A percentile compares a stretch with the other conserved stretches of the same genome.
phyloP scores from a whole-genome alignment of 768 basidiomycete species.

The Gloeophyllum trabeum region DNA sequence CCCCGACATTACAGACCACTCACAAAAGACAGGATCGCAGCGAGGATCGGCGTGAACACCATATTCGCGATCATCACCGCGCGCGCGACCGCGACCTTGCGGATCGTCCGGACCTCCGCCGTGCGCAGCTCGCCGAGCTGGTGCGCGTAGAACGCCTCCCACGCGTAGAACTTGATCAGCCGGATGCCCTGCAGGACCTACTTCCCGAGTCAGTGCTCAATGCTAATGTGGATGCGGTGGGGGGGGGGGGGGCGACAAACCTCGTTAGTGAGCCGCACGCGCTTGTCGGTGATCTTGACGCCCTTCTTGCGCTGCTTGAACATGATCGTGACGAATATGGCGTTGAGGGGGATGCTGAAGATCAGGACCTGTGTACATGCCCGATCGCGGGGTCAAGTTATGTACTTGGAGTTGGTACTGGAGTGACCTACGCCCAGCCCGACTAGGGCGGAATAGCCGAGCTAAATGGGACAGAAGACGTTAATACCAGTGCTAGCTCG shows the following conservation, averaged over 20 bases:
- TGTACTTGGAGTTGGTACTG: no score
- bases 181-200: constrained; percentile 57
- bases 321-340: constrained; percentile 38
- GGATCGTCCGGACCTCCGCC: constrained; percentile 24
- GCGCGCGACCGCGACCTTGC: constrained; percentile 21
- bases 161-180: constrained; percentile 53
- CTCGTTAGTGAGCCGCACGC: constrained; percentile 56
- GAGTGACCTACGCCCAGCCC: constrained; percentile 32
- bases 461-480: constrained; percentile 16
- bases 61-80: constrained; percentile 29
- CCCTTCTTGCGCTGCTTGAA: constrained; percentile 41
- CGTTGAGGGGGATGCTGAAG: constrained; percentile 48
- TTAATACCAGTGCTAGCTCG: neutral
- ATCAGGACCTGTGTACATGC: constrained; percentile 32
- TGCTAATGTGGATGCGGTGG: neutral
- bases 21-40: constrained; percentile 41
- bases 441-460: constrained; percentile 63
- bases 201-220: constrained; percentile 3
- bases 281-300: constrained; percentile 54
- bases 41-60: constrained; percentile 39
- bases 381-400: no score
- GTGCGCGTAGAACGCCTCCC: constrained; percentile 38
- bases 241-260: constrained; percentile 11
- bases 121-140: constrained; percentile 30
- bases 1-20: constrained; percentile 10